Conservation (phyloP, 177 flowering plant species). For the Tripterygium wilfordii region DNA sequence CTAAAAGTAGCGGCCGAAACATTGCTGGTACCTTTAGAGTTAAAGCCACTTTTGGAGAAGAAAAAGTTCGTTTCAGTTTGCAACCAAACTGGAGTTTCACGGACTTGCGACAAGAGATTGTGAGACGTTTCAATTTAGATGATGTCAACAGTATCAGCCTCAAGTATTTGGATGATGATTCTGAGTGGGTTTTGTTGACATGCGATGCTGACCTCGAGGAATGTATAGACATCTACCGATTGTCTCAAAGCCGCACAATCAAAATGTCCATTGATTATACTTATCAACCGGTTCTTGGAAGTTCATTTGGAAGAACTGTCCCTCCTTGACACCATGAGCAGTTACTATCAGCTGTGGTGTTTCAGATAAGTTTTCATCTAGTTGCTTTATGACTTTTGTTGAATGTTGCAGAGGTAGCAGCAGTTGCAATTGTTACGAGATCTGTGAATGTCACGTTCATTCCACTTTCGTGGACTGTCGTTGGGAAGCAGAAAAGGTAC, state of each 20-base stretch:
- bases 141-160: slow-evolving; percentile 38
- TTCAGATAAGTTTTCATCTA: too few relatives aligned
- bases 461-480: too few relatives aligned
- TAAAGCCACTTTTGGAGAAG: slow-evolving; percentile 63
- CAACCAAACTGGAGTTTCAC: slow-evolving; percentile 43
- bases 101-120: slow-evolving; percentile 59
- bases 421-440: too few relatives aligned
- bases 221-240: slow-evolving; percentile 51
- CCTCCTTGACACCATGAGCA: slow-evolving; percentile 14
- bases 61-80: slow-evolving; percentile 65
- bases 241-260: slow-evolving; percentile 36
- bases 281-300: slow-evolving; percentile 21
- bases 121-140: slow-evolving; percentile 50
- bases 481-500: too few relatives aligned
- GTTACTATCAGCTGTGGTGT: neutral
- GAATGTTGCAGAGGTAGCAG: too few relatives aligned
- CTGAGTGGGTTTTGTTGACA: slow-evolving; percentile 79
- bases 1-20: slow-evolving; percentile 8
- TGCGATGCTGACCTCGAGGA: slow-evolving; percentile 87
- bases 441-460: too few relatives aligned
- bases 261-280: slow-evolving; percentile 35
- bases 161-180: slow-evolving; percentile 85
- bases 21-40: slow-evolving; percentile 30
- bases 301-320: slow-evolving; percentile 35
- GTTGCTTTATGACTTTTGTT: too few relatives aligned